phyloP scores from a whole-genome alignment of 129 eudicot genomes.

The Lonicera japonica region DNA sequence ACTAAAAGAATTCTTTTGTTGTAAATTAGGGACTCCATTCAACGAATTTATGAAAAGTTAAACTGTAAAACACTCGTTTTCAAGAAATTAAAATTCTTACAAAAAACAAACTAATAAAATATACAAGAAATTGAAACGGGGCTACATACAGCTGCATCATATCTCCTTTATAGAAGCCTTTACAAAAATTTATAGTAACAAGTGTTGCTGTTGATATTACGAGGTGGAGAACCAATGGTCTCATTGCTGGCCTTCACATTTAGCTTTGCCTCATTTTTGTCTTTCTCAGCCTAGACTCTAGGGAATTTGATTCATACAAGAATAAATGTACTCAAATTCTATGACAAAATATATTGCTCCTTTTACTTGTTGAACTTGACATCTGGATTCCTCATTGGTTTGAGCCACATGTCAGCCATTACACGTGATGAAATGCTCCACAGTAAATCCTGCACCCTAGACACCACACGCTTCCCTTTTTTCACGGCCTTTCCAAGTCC shows the following conservation, averaged over 20 bases:
- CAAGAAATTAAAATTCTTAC: background rate
- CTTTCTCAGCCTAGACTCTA: background rate
- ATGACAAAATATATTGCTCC: background rate
- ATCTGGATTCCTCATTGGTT: slow-evolving; percentile 83
- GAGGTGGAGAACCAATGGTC: too few species aligned
- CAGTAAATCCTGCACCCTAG: slow-evolving; percentile 57
- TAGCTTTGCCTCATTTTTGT: background rate
- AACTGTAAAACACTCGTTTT: background rate
- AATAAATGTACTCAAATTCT: background rate
- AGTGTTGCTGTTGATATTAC: background rate
- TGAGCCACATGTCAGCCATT: slow-evolving; percentile 98
- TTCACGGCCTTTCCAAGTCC: slow-evolving; percentile 72
- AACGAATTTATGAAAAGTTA: background rate
- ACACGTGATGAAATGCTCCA: slow-evolving; percentile 92
- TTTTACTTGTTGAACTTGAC: slow-evolving; percentile 49
- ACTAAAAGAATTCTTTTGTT: background rate
- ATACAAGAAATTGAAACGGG: background rate
- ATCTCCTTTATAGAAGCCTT: slow-evolving; percentile 1
- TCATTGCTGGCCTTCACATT: background rate
- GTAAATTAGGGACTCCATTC: background rate
- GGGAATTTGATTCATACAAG: background rate
- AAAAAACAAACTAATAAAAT: background rate
- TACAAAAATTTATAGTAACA: background rate
- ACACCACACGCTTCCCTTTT: slow-evolving; percentile 40
- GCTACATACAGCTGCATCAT: background rate